A percentile compares a stretch with the other conserved stretches of the same genome.
Conservation (phyloP, 345 rosid species). For the Dovyalis caffra region DNA sequence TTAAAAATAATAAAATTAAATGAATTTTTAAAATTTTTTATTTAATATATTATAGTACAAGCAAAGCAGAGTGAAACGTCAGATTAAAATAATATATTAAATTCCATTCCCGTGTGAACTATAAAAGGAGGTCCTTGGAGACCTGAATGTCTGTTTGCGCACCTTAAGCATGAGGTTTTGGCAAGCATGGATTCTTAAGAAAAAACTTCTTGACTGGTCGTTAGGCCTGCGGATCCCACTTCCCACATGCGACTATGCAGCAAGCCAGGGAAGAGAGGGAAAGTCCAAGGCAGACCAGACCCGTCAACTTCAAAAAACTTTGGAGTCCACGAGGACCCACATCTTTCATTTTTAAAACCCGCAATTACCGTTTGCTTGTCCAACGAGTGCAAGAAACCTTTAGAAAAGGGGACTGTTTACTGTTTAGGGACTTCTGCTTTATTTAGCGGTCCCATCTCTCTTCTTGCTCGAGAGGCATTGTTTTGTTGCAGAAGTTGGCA, state of each 20-base stretch:
- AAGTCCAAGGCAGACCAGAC: background rate
- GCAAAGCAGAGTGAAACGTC: no score
- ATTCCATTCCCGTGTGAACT: no score
- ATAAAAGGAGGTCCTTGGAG: no score
- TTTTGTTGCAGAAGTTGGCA: background rate
- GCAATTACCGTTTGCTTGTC: conserved; percentile 17
- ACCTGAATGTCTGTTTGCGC: no score
- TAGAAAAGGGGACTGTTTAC: background rate
- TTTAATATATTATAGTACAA: no score
- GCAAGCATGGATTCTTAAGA: background rate
- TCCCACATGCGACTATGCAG: background rate
- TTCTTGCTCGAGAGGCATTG: background rate
- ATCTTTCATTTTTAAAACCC: background rate
- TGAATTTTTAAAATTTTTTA: no score
- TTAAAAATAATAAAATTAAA: no score
- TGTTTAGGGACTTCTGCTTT: background rate
- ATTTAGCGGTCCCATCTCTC: background rate
- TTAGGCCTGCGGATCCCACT: background rate
- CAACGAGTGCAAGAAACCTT: background rate
- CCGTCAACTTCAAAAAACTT: background rate
- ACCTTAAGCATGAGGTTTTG: background rate
- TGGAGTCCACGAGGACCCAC: background rate
- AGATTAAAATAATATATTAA: no score
- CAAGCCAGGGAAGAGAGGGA: background rate
- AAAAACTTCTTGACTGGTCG: background rate